Percentiles rank a stretch among this genome's conserved stretches.
Conservation (phyloP, 2,329 filamentous ascomycete genomes). For the Apiospora malaysiana region DNA sequence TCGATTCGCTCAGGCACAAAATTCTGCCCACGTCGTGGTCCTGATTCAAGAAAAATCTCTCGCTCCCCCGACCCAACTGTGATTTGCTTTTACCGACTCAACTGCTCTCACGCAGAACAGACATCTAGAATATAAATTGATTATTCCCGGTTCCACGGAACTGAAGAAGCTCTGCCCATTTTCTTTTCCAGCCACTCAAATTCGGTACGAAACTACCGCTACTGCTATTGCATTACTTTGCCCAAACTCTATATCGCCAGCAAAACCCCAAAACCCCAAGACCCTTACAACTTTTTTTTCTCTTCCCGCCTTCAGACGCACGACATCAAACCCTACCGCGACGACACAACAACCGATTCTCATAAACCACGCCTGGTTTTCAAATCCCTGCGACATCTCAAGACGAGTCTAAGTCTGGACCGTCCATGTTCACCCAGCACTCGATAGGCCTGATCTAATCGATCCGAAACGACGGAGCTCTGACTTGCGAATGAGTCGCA, state of each 20-base stretch:
- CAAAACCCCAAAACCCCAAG: not conserved
- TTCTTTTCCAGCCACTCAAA: not conserved
- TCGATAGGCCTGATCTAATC: not conserved
- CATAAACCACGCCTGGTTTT: not conserved
- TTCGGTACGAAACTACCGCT: not conserved
- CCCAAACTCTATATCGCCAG: conserved; percentile 2
- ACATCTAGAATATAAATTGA: not conserved
- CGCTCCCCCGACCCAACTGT: not conserved
- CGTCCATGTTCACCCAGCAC: conserved; percentile 1
- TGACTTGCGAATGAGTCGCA: conserved; percentile 17
- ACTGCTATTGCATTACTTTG: conserved; percentile 6
- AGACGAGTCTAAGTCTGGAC: not conserved
- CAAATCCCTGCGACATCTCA: not conserved
- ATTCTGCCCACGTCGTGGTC: not conserved
- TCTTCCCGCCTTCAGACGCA: not conserved
- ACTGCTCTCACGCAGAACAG: not conserved
- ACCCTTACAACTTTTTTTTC: conserved; percentile 3
- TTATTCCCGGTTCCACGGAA: not conserved
- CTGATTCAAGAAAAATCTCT: conserved; percentile 18
- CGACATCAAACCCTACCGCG: not conserved
- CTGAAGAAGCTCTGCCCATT: not conserved
- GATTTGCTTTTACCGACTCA: not conserved
- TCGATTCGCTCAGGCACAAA: conserved; percentile 15
- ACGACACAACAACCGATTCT: not conserved
- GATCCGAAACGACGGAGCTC: not conserved